Percentiles rank a stretch among this genome's conserved stretches.
These are phyloP conservation scores for Ehretia macrophylla DNA, from an alignment of 257 asterid species.

Conservation along the genomic window DNA sequence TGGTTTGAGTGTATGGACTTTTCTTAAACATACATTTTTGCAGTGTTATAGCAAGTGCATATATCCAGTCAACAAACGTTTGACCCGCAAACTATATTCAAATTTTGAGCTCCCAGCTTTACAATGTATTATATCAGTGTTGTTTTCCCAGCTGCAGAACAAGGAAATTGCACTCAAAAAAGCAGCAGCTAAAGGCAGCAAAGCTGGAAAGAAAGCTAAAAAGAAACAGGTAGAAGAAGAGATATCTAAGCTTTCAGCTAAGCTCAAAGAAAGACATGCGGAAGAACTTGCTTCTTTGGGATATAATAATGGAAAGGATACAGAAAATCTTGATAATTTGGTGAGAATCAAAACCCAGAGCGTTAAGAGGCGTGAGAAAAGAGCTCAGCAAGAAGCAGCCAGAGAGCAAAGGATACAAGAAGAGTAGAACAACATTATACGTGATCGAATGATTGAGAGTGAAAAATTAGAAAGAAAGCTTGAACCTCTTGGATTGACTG, in stretches of 20 bases:
- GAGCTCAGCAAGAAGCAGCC: conserved; percentile 92
- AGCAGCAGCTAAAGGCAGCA: conserved; percentile 96
- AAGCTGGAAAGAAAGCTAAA: conserved; percentile 95
- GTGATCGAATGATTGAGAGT: conserved; percentile 57
- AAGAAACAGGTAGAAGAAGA: conserved; percentile 96
- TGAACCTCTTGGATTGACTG: conserved; percentile 70
- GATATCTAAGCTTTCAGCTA: conserved; percentile 52
- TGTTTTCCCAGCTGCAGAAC: conserved; percentile 61
- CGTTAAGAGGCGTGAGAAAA: conserved; percentile 66
- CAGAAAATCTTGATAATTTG: conserved; percentile 61
- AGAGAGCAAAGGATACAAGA: conserved; percentile 87
- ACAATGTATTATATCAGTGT: not conserved
- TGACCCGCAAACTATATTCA: not conserved
- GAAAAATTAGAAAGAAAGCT: conserved; percentile 66
- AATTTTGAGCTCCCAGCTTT: not conserved
- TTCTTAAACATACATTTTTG: too few relatives aligned
- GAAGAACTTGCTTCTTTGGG: conserved; percentile 76
- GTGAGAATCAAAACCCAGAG: conserved; percentile 75
- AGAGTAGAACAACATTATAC: conserved; percentile 74
- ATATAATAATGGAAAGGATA: conserved; percentile 37
- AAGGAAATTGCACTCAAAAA: conserved; percentile 79
- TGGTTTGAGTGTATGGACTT: too few relatives aligned
- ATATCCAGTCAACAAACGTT: not conserved
- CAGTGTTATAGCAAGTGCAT: too few relatives aligned
- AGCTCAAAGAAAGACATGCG: conserved; percentile 71